Percentiles rank a stretch among this genome's conserved stretches.
These are phyloP conservation scores for Phytopythium mirpurense DNA, from an alignment of 352 stramenopile species.

Conservation along the genomic window DNA sequence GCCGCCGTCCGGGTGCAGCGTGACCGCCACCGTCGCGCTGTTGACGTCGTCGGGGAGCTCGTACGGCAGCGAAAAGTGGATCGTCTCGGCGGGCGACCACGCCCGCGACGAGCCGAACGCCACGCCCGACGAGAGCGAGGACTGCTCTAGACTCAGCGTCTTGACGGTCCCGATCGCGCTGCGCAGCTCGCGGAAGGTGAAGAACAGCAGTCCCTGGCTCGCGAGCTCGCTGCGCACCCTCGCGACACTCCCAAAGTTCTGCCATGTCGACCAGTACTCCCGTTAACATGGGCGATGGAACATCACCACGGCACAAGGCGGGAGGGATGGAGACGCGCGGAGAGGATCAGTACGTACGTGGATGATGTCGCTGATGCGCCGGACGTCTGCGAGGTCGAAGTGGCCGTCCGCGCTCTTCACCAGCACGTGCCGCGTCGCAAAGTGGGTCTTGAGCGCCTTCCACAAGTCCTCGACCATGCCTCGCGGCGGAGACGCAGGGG, in stretches of 20 bases:
- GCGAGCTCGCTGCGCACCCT: constrained; percentile 43
- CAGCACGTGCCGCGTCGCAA: constrained; percentile 64
- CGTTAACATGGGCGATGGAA: no score
- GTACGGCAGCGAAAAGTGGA: constrained; percentile 67
- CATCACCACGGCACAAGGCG: not conserved
- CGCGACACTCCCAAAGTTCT: constrained; percentile 65
- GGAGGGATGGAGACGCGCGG: no score
- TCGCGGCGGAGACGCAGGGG: not conserved
- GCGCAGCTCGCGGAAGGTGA: constrained; percentile 69
- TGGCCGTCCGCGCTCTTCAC: constrained; percentile 31
- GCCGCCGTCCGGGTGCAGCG: constrained; percentile 14
- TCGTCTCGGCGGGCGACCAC: constrained; percentile 14
- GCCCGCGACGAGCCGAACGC: not conserved
- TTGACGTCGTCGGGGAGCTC: constrained; percentile 60
- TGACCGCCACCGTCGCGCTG: constrained; percentile 52
- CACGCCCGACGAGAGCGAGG: not conserved
- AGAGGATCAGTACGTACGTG: constrained; percentile 27
- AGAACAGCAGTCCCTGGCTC: constrained; percentile 54
- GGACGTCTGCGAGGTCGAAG: constrained; percentile 34
- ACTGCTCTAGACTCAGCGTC: constrained; percentile 1
- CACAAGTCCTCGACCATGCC: constrained; percentile 32
- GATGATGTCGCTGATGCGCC: constrained; percentile 41
- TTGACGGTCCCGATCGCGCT: constrained; percentile 56
- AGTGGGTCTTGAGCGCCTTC: constrained; percentile 44
- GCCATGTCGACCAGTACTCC: not conserved